Evolutionary conservation across 345 rosid genomes (phyloP), one percentile per base, ranked within the genome.

Genomic region (Moricandia arvensis): DNA sequence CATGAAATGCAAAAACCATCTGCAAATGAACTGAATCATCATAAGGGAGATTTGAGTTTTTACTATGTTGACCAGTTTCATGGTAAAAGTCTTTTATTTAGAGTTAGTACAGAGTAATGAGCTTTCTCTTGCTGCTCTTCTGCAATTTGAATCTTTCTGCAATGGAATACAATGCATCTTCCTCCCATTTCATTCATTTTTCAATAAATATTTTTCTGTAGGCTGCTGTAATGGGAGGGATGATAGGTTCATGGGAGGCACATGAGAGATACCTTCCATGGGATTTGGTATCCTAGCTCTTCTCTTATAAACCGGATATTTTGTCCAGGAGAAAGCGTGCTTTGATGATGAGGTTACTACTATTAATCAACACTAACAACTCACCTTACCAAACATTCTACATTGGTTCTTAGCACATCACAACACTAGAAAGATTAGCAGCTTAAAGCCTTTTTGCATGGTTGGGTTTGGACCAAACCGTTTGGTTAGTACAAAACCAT

Each of bases 221-320:
- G 98, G 81, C 77, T 64, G 91, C 94, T 26, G 68, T 85, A 62
- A 7, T 91, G 72, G 83, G 86, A 29, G 96, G 91, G 73, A 62
- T 88, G 69, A 9, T 79, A 61, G 81, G 90, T 10, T 91, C 93
- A 2, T 75, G 87, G 65, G 87, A 78, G 66, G 89, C 91, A 29
- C 78, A 95, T 0, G 86, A 89, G 73, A 76, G 66, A 73, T 45
- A n/a, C 90, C 95, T 8, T 87, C 90, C 81, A 5, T 85, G 80
- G 97, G 87, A 2, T 38, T 85, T 6, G 85, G 87, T 41, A 58
- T 84, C 16, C 53, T 90, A 61, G 90, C 95, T 13, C 70, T 84
- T 55, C 37, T 87, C 58, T 64, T 86, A 0, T 61, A 11, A 6
- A 72, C 75, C 80, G 2, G 74, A 29, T 1, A 11, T 69, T 69